A percentile compares a stretch with the other conserved stretches of the same genome.
Conservation (phyloP, 2,329 filamentous ascomycete species). For the Penicillium sp. region DNA sequence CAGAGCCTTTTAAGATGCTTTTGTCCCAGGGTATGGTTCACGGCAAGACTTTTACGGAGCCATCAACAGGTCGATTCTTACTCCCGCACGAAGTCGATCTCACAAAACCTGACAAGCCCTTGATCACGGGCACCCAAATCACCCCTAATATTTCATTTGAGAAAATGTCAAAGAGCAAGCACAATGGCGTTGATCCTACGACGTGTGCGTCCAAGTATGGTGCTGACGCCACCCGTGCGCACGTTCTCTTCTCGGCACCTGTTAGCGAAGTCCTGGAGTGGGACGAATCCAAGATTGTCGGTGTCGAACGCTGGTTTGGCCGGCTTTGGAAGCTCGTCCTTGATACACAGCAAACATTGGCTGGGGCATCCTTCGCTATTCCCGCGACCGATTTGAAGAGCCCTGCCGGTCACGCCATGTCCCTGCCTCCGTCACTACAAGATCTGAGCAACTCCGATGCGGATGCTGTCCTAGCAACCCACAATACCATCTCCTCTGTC, state of each 20-base stretch:
- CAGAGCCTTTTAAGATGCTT: slow-evolving; percentile 79
- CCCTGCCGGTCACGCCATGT: slow-evolving; percentile 22
- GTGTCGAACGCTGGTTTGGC: slow-evolving; percentile 77
- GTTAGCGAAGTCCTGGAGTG: slow-evolving; percentile 82
- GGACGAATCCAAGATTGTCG: slow-evolving; percentile 80
- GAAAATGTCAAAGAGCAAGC: slow-evolving; percentile 95
- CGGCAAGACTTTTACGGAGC: slow-evolving; percentile 77
- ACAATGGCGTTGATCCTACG: slow-evolving; percentile 85
- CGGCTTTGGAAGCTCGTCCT: slow-evolving; percentile 63
- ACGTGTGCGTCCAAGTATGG: slow-evolving; percentile 72
- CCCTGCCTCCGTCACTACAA: slow-evolving; percentile 29
- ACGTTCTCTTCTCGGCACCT: slow-evolving; percentile 86
- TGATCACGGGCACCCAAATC: slow-evolving; percentile 62
- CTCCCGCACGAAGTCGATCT: slow-evolving; percentile 73
- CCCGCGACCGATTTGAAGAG: slow-evolving; percentile 18
- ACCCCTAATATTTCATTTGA: slow-evolving; percentile 68
- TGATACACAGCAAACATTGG: slow-evolving; percentile 33
- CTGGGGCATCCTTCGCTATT: slow-evolving; percentile 22
- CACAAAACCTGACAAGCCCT: slow-evolving; percentile 56
- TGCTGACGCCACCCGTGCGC: slow-evolving; percentile 79
- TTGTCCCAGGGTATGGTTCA: slow-evolving; percentile 94
- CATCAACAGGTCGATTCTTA: slow-evolving; percentile 72
- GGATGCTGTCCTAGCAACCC: slow-evolving; percentile 64
- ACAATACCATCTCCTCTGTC: slow-evolving; percentile 67
- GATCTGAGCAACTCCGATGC: slow-evolving; percentile 38